Evolutionary conservation across 345 rosid genomes (phyloP).

Genomic region (Fremontodendron californicum): DNA sequence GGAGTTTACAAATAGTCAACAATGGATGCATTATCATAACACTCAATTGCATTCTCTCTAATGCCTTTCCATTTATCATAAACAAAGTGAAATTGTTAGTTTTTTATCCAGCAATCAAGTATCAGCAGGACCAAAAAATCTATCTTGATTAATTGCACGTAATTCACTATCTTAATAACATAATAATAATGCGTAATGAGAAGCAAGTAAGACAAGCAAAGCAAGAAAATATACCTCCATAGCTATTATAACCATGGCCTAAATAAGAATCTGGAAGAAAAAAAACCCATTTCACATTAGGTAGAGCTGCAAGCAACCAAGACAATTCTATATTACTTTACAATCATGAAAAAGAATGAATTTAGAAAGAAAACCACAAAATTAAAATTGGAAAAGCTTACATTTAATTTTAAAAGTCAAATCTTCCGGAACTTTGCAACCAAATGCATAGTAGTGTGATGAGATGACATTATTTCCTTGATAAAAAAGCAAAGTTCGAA

Average conservation of each 20-base stretch:
- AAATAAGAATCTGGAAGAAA: constrained; percentile 8
- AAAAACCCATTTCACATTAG: constrained; percentile 10
- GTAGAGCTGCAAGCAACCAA: constrained; percentile 4
- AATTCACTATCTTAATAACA: not conserved
- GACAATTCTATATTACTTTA: not conserved
- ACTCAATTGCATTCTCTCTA: not conserved
- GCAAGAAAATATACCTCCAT: constrained; percentile 1
- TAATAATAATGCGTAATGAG: not conserved
- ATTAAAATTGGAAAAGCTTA: not conserved
- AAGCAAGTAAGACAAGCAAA: not conserved
- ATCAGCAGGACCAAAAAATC: not conserved
- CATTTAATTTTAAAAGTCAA: constrained; percentile 36
- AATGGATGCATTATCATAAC: not conserved
- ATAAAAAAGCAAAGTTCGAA: too few relatives aligned
- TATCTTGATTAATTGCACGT: not conserved
- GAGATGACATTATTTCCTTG: too few relatives aligned
- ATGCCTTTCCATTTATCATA: not conserved
- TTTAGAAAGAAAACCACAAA: not conserved
- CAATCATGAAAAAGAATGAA: not conserved
- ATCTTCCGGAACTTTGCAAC: constrained; percentile 30
- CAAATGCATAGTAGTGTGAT: constrained; percentile 45
- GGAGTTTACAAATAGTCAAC: not conserved
- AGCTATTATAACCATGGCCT: not conserved
- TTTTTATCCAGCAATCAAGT: not conserved
- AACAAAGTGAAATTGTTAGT: not conserved